Evolutionary conservation across 805 yeast species (phyloP).

Genomic region (Kodamaea laetipori): DNA sequence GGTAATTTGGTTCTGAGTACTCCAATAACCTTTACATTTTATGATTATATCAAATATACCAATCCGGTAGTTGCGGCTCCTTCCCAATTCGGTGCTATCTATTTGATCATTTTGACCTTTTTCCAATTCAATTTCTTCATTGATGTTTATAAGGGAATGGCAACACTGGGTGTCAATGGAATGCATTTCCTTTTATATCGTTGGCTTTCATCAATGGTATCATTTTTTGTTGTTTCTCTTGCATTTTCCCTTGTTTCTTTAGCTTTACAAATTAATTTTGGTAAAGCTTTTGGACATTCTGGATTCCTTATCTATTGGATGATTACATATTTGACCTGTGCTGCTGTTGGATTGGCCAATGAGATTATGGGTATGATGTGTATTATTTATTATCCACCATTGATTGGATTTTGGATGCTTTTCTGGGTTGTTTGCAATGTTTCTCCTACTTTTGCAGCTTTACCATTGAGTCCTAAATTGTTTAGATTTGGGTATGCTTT

Average conservation of each 20-base stretch:
- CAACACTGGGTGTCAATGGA: conserved; percentile 44
- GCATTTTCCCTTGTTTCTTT: conserved; percentile 61
- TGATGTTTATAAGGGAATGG: conserved; percentile 53
- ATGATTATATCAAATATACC: conserved; percentile 54
- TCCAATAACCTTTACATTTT: conserved; percentile 35
- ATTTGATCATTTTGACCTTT: conserved; percentile 68
- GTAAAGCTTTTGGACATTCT: conserved; percentile 58
- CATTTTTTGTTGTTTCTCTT: conserved; percentile 59
- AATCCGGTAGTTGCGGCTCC: conserved; percentile 62
- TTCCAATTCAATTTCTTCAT: conserved; percentile 66
- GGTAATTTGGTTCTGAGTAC: conserved; percentile 22
- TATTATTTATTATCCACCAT: conserved; percentile 58
- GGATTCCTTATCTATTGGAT: conserved; percentile 81
- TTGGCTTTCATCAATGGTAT: conserved; percentile 47
- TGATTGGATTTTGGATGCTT: conserved; percentile 54
- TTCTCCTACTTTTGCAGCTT: conserved; percentile 36
- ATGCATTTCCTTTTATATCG: conserved; percentile 55
- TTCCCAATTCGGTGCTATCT: conserved; percentile 73
- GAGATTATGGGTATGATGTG: conserved; percentile 61
- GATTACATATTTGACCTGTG: conserved; percentile 65
- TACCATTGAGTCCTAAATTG: conserved; percentile 33
- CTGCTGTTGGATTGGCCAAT: conserved; percentile 75
- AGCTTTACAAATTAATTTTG: conserved; percentile 66
- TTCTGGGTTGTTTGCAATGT: conserved; percentile 32
- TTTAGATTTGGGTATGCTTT: conserved; percentile 39